These are phyloP conservation scores for Penicillium nordicum DNA, from an alignment of 2,329 filamentous ascomycete genomes.

Conservation along the genomic window DNA sequence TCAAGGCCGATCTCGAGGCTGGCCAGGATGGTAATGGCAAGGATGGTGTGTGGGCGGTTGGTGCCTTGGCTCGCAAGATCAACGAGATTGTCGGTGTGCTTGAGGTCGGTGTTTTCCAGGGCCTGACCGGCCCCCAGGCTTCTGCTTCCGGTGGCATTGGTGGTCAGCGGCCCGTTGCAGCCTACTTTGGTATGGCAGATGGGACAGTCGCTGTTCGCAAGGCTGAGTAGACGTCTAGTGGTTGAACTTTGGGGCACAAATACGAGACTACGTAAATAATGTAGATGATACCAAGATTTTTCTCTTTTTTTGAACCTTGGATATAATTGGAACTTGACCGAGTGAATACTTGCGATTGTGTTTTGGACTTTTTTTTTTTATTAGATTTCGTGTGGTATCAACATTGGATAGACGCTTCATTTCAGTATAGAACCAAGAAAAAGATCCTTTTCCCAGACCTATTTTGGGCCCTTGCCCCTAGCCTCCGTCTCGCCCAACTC, in stretches of 20 bases:
- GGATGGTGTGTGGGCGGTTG: constrained; percentile 75
- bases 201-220: constrained; percentile 60
- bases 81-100: constrained; percentile 82
- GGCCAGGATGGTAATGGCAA: constrained; percentile 53
- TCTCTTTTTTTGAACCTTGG: not conserved
- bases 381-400: constrained; percentile 22
- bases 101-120: constrained; percentile 87
- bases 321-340: constrained; percentile 7
- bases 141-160: constrained; percentile 59
- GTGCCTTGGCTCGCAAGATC: constrained; percentile 67
- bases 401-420: constrained; percentile 8
- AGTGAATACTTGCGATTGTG: not conserved
- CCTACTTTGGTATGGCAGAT: constrained; percentile 90
- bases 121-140: constrained; percentile 70
- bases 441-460: constrained; percentile 13
- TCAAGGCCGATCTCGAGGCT: constrained; percentile 54
- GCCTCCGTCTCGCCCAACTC: constrained; percentile 86
- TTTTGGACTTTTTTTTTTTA: constrained; percentile 8
- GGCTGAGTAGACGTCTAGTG: constrained; percentile 26
- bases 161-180: constrained; percentile 86
- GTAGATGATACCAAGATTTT: constrained; percentile 25
- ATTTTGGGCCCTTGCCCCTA: constrained; percentile 76
- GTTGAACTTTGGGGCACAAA: not conserved
- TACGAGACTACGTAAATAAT: constrained; percentile 12
- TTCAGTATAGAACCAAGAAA: constrained; percentile 12